Conservation (phyloP, 495 filamentous ascomycete genomes). For the Clohesyomyces aquaticus region DNA sequence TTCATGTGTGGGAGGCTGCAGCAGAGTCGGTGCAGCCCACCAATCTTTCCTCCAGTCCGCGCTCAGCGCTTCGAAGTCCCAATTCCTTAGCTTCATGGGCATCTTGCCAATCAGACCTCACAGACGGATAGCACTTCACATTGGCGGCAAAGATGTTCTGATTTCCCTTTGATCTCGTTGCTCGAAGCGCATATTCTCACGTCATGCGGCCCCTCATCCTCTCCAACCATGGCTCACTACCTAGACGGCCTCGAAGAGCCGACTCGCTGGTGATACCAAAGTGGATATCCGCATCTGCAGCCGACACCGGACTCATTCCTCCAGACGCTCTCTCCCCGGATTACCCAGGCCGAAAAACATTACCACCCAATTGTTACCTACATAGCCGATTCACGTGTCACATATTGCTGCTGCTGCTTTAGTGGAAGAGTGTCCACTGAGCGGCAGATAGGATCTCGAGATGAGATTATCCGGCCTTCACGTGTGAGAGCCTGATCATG, state of each 20-base stretch:
- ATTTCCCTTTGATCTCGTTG: background rate
- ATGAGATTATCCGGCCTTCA: conserved; percentile 29
- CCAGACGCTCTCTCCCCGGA: conserved; percentile 2
- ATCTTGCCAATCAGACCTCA: background rate
- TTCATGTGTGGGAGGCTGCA: no score
- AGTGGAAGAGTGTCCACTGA: background rate
- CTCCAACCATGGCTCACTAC: conserved; percentile 22
- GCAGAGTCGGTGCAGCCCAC: no score
- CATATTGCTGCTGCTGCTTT: background rate
- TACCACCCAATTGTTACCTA: background rate
- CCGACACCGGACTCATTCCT: conserved; percentile 19
- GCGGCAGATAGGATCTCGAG: conserved; percentile 19
- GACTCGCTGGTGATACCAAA: conserved; percentile 15
- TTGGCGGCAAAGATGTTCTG: conserved; percentile 6
- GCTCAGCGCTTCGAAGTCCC: background rate
- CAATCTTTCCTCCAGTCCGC: background rate
- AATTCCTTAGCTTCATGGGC: background rate
- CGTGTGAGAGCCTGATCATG: conserved; percentile 34
- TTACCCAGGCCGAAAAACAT: background rate
- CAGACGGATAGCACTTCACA: background rate
- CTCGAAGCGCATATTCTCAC: background rate
- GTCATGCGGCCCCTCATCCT: conserved; percentile 17
- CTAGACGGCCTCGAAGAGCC: conserved; percentile 7
- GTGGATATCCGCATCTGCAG: background rate
- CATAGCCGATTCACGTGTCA: conserved; percentile 9